A percentile compares a stretch with the other conserved stretches of the same genome.
Conservation (phyloP, 2,329 filamentous ascomycete species). For the Exophiala sp. region DNA sequence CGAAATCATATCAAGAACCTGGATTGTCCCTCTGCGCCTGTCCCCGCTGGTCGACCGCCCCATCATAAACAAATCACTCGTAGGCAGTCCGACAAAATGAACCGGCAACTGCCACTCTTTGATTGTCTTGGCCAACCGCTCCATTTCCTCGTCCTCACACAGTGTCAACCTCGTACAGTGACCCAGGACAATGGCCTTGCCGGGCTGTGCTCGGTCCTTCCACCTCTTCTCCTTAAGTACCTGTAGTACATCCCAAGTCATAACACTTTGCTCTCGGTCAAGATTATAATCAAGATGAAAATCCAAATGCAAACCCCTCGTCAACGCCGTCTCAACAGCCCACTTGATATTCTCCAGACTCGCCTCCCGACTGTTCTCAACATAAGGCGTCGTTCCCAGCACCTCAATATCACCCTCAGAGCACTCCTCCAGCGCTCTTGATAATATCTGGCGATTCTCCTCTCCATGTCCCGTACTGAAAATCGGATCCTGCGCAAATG, state of each 20-base stretch:
- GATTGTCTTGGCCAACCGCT: slow-evolving; percentile 47
- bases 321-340: slow-evolving; percentile 56
- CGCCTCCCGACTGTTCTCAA: slow-evolving; percentile 53
- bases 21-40: slow-evolving; percentile 58
- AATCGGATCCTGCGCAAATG: slow-evolving; percentile 67
- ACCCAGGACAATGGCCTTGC: slow-evolving; percentile 58
- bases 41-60: slow-evolving; percentile 37
- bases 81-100: slow-evolving; percentile 66
- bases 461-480: slow-evolving; percentile 55
- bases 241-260: slow-evolving; percentile 55
- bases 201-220: slow-evolving; percentile 36
- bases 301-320: slow-evolving; percentile 57
- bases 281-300: slow-evolving; percentile 71
- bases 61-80: slow-evolving; percentile 72
- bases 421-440: slow-evolving; percentile 40
- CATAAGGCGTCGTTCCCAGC: slow-evolving; percentile 67
- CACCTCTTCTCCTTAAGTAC: slow-evolving; percentile 51
- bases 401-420: slow-evolving; percentile 48
- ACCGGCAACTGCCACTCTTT: slow-evolving; percentile 52
- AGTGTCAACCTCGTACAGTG: slow-evolving; percentile 66
- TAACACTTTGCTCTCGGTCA: slow-evolving; percentile 46
- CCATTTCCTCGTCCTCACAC: slow-evolving; percentile 51
- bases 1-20: slow-evolving; percentile 59
- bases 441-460: slow-evolving; percentile 52
- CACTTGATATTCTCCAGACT: slow-evolving; percentile 60